Conservation (phyloP, 1,284 basidiomycete species). For the Meripilus lineatus region DNA sequence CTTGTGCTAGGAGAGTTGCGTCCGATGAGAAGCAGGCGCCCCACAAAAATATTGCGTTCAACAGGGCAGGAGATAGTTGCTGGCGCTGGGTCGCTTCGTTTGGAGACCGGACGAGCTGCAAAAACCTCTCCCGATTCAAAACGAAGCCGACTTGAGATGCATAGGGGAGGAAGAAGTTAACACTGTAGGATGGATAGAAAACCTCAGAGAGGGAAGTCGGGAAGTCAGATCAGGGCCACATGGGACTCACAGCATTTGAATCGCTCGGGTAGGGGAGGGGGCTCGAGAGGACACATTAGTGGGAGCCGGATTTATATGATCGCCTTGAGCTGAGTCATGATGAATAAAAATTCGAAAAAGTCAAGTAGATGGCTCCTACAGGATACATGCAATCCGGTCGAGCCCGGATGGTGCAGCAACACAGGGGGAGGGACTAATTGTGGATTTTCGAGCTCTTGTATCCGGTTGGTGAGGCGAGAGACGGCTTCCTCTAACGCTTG, state of each 20-base stretch:
- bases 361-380: too few species aligned
- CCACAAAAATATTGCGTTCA: constrained; percentile 46
- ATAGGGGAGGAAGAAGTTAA: constrained; percentile 19
- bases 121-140: constrained; percentile 37
- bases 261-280: neutral
- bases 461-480: constrained; percentile 23
- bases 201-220: too few species aligned
- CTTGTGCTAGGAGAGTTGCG: constrained; percentile 19
- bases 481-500: constrained; percentile 27
- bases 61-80: constrained; percentile 39
- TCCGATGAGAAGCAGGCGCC: constrained; percentile 36
- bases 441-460: constrained; percentile 25
- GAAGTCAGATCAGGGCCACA: too few species aligned
- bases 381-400: neutral
- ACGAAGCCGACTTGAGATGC: constrained; percentile 32
- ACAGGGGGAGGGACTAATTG: constrained; percentile 18
- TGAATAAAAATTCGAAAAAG: too few species aligned
- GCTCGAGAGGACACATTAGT: too few species aligned
- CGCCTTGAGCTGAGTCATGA: too few species aligned
- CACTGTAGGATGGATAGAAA: too few species aligned
- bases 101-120: constrained; percentile 4
- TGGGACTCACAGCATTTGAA: constrained; percentile 16
- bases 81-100: neutral
- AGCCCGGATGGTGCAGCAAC: constrained; percentile 16
- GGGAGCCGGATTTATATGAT: too few species aligned